Conservation (phyloP, 805 yeast genomes). For the Candida maris region DNA sequence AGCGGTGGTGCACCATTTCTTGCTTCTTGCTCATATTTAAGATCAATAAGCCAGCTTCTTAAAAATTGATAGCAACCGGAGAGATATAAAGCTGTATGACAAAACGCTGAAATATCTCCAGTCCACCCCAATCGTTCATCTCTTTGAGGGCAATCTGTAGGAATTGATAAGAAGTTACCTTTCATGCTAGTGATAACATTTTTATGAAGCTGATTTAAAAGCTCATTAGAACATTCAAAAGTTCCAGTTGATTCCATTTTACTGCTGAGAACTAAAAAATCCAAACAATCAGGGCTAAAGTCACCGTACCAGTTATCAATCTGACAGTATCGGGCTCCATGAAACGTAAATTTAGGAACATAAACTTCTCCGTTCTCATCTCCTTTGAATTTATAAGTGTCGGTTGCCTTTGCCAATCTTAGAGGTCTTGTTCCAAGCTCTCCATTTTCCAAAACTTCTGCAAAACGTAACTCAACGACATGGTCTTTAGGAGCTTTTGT, state of each 20-base stretch:
- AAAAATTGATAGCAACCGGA: slow-evolving; percentile 21
- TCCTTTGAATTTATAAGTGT: slow-evolving; percentile 20
- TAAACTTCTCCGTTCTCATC: slow-evolving; percentile 14
- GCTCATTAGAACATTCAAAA: slow-evolving; percentile 20
- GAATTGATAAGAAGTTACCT: slow-evolving; percentile 24
- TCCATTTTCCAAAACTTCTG: slow-evolving; percentile 26
- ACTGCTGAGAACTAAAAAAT: slow-evolving; percentile 17
- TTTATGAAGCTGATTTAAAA: slow-evolving; percentile 14
- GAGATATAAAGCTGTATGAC: slow-evolving; percentile 23
- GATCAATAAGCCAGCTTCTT: slow-evolving; percentile 21
- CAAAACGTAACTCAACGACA: slow-evolving; percentile 16
- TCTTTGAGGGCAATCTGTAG: slow-evolving; percentile 29
- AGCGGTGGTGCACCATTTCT: slow-evolving; percentile 18
- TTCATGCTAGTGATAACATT: slow-evolving; percentile 22
- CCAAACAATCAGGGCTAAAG: slow-evolving; percentile 10
- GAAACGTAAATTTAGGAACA: slow-evolving; percentile 24
- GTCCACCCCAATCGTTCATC: slow-evolving; percentile 29
- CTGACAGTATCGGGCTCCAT: slow-evolving; percentile 25
- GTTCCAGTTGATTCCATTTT: slow-evolving; percentile 17
- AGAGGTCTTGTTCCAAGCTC: slow-evolving; percentile 24
- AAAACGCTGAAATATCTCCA: slow-evolving; percentile 25
- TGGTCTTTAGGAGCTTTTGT: slow-evolving; percentile 18
- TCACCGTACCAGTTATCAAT: slow-evolving; percentile 21
- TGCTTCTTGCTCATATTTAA: slow-evolving; percentile 22
- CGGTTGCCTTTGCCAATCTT: slow-evolving; percentile 20